phyloP scores from a whole-genome alignment of 495 filamentous ascomycete species.

The Neurospora sp. region DNA sequence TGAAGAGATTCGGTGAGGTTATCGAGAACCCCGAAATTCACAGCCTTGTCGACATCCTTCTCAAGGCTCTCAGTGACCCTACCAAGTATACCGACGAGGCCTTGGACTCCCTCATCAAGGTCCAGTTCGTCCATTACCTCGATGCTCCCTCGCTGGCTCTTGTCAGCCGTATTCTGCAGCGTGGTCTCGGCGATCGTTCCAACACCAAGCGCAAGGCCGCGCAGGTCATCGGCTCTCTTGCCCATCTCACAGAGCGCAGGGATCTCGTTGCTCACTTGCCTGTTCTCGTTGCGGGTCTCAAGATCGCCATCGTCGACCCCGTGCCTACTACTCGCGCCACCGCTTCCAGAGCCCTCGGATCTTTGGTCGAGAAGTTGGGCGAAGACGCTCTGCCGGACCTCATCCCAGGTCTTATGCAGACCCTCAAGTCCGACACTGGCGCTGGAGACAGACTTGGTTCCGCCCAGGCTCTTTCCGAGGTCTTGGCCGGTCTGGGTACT shows the following conservation, averaged over 20 bases:
- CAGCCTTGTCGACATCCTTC: conserved; percentile 73
- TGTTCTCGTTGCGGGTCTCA: conserved; percentile 82
- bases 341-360: conserved; percentile 90
- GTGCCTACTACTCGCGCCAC: conserved; percentile 96
- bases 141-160: conserved; percentile 92
- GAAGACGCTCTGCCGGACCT: conserved; percentile 95
- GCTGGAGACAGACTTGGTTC: conserved; percentile 93
- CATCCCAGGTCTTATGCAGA: conserved; percentile 93
- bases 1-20: conserved; percentile 96
- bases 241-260: conserved; percentile 92
- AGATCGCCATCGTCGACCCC: conserved; percentile 82
- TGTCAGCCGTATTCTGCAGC: conserved; percentile 88
- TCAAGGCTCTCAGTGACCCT: conserved; percentile 94
- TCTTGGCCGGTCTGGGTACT: conserved; percentile 89
- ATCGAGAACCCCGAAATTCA: conserved; percentile 98
- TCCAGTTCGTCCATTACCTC: conserved; percentile 90
- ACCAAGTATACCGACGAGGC: conserved; percentile 97
- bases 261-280: conserved; percentile 87
- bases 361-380: conserved; percentile 91
- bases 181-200: conserved; percentile 81
- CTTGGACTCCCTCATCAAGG: conserved; percentile 86
- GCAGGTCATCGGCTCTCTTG: conserved; percentile 94
- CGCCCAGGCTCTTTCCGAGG: conserved; percentile 92
- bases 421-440: conserved; percentile 92
- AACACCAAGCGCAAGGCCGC: conserved; percentile 90